Conservation (phyloP, 2,329 filamentous ascomycete species). For the Nannizziopsis barbatae region DNA sequence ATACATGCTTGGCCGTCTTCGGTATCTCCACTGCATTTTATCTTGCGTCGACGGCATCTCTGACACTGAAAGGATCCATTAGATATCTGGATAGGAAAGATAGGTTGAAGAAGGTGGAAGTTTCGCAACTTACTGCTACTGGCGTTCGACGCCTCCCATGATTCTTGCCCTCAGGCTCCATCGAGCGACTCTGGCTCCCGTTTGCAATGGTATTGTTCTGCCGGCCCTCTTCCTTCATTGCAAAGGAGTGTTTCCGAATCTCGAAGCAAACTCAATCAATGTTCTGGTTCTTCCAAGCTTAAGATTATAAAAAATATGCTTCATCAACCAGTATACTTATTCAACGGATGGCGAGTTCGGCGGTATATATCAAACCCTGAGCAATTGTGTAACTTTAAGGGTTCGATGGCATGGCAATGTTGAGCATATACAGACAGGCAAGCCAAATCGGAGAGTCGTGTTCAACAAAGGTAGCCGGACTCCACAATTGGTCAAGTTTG, state of each 20-base stretch:
- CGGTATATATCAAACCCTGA: slow-evolving; percentile 8
- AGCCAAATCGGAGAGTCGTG: background rate
- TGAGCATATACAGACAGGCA: slow-evolving; percentile 4
- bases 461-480: slow-evolving; percentile 4
- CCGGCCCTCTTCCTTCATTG: slow-evolving; percentile 20
- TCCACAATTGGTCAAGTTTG: slow-evolving; percentile 8
- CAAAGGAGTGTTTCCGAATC: background rate
- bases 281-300: background rate
- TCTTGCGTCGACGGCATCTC: slow-evolving; percentile 85
- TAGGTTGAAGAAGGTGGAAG: background rate
- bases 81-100: background rate
- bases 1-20: slow-evolving; percentile 66
- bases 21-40: slow-evolving; percentile 79
- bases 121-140: slow-evolving; percentile 36
- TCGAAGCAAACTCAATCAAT: background rate
- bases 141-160: slow-evolving; percentile 42
- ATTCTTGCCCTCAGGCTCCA: slow-evolving; percentile 28
- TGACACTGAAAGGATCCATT: slow-evolving; percentile 47
- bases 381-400: slow-evolving; percentile 7
- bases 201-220: slow-evolving; percentile 17
- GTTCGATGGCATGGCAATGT: slow-evolving; percentile 2
- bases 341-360: background rate
- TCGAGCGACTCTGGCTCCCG: slow-evolving; percentile 2
- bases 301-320: background rate
- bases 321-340: slow-evolving; percentile 1